Evolutionary conservation across 768 basidiomycete genomes (phyloP).

Genomic region (Podaxis sp.): DNA sequence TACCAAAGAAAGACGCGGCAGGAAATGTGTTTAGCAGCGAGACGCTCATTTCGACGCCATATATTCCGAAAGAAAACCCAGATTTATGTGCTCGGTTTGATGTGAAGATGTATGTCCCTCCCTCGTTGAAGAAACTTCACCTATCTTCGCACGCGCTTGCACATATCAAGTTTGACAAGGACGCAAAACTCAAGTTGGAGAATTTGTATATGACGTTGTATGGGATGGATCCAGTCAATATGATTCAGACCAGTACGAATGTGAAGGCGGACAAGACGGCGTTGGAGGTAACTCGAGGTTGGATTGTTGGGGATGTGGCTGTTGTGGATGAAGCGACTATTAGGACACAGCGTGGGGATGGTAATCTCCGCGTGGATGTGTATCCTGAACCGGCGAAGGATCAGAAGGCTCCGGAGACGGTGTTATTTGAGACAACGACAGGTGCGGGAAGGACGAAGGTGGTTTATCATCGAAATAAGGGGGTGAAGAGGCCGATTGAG

Average conservation of each 20-base stretch:
- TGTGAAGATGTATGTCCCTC: constrained; percentile 50
- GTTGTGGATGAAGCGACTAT: constrained; percentile 41
- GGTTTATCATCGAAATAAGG: constrained; percentile 39
- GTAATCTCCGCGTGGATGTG: constrained; percentile 47
- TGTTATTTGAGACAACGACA: constrained; percentile 44
- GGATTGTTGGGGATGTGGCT: constrained; percentile 60
- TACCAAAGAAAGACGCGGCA: constrained; percentile 33
- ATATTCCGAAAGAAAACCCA: constrained; percentile 19
- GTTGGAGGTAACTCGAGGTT: constrained; percentile 53
- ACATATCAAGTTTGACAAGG: constrained; percentile 51
- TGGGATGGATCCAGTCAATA: constrained; percentile 34
- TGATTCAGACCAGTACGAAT: constrained; percentile 45
- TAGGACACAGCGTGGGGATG: constrained; percentile 51
- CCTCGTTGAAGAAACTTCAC: constrained; percentile 46
- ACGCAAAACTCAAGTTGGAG: constrained; percentile 42
- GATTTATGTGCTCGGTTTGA: constrained; percentile 55
- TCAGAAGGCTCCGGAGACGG: constrained; percentile 31
- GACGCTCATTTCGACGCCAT: constrained; percentile 38
- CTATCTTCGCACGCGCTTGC: constrained; percentile 41
- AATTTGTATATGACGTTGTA: constrained; percentile 46
- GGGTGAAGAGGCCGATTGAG: constrained; percentile 45
- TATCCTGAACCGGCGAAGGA: constrained; percentile 39
- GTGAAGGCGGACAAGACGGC: constrained; percentile 38
- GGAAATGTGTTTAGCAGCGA: constrained; percentile 34
- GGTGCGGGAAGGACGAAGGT: constrained; percentile 57